Evolutionary conservation across 129 eudicot genomes (phyloP), one percentile per base, ranked within the genome.

Genomic region (Flaveria robusta): DNA sequence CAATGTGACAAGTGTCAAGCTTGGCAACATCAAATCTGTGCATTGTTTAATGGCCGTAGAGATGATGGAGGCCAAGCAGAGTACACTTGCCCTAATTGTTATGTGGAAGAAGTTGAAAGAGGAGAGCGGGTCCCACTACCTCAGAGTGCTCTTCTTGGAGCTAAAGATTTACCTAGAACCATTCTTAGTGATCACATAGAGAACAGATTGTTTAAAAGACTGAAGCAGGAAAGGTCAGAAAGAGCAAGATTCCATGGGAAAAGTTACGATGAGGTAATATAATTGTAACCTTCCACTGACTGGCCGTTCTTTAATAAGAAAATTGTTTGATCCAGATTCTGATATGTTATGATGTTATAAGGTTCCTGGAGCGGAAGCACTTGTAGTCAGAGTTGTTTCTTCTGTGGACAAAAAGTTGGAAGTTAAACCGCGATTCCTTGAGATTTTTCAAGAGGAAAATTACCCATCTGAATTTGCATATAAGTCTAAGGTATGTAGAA

Each of bases 11-110:
- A 89, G 65, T 95, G 97, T 89, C 97, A 91, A 80, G 88, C 96
- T 42, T 91, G 97, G 99, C 97, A 91, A 68, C 99, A 95, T 88
- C 99, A 95, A 78, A 91, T 95, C 14, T 95, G 99, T 86, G 97
- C 99, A 51, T 75, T 95, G 71, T 95, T 95, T 68, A 95, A 95
- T 68, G 99, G 99, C 43, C 86, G 96, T 77, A 88, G 99, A 70
- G 90, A 95, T 79, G 91, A 91, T 83, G 96, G 96, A 75, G 97
- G 96, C 52, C 93, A 89, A 88, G 97, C 97, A 19, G 97, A 91
- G 75, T 95, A 95, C 78, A 91, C 96, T 42, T 95, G 99, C 82
- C 99, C 99, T n/a, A 87, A 89, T 86, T 95, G 99, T 79, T 95
- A 89, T 43, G 81, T 95, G 49, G 82, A 71, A 74, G 99, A 95